Evolutionary conservation across 2,329 filamentous ascomycete genomes (phyloP), one percentile per base, ranked within the genome.

Genomic region (Colletotrichum ledebouriae): DNA sequence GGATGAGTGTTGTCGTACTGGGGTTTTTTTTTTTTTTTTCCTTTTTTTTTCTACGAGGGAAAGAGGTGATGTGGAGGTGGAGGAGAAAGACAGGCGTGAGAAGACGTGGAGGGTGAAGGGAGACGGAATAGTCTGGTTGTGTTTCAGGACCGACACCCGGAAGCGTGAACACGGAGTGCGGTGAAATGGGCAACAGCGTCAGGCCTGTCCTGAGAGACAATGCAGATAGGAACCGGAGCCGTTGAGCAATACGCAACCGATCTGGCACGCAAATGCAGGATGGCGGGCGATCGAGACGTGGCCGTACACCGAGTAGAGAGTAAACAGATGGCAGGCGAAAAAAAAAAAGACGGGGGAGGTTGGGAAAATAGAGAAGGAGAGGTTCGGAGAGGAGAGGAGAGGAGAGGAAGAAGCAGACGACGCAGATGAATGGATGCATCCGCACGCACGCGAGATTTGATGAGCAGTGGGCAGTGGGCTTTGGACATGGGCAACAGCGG

Each of bases 81-180:
- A 58, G 50, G 29, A 37, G 20, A 47, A 29, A 41, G 49, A 46
- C 44, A 63, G 66, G 50, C 20, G 57, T 29, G 29, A 55, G 33
- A 59, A 60, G 56, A 59, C 15, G 58, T 29, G 58, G 58, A 68
- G 46, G 55, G 64, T 25, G 29, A 49, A 59, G 59, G 59, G 56
- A 56, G 66, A 65, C 56, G 55, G 61, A 56, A 20, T 61, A 56
- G 57, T 69, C 56, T 69, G 63, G 63, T 61, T 63, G 62, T 67
- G 67, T 67, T 69, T 69, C 67, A 67, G 67, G 63, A 69, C 67
- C 67, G 52, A 63, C 57, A 58, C 58, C 58, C 58, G 67, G 42
- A 69, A 69, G 66, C 66, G 66, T 69, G 66, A 69, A 69, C 66
- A 66, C 66, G 66, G 66, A 39, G 59, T 68, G 65, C 53, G 61